Percentiles rank a stretch among this genome's conserved stretches.
phyloP scores from a whole-genome alignment of 345 rosid genomes.

The Salix caprea region DNA sequence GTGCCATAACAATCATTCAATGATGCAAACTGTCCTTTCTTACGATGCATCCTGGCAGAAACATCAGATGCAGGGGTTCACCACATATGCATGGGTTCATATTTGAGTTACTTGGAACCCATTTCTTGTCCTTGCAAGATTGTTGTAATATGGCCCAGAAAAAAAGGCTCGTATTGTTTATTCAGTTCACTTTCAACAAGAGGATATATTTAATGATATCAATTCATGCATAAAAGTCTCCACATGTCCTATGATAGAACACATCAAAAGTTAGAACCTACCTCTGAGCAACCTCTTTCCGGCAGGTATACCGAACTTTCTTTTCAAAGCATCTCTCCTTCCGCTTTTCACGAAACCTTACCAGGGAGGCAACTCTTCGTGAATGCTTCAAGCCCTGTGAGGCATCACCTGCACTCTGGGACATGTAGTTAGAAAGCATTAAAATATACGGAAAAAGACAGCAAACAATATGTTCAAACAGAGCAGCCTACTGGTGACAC shows the following conservation, averaged over 20 bases:
- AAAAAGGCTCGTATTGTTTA: not conserved
- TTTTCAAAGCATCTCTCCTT: slow-evolving; percentile 46
- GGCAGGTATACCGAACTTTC: slow-evolving; percentile 39
- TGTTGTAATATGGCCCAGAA: not conserved
- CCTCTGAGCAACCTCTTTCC: slow-evolving; percentile 49
- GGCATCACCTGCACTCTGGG: slow-evolving; percentile 28
- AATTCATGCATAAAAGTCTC: not conserved
- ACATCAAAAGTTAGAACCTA: not conserved
- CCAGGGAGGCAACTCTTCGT: slow-evolving; percentile 41
- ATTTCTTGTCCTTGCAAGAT: not conserved
- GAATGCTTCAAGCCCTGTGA: slow-evolving; percentile 40
- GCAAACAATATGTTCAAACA: not conserved
- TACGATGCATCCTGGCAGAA: slow-evolving; percentile 44
- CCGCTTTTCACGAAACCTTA: slow-evolving; percentile 41
- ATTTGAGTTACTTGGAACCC: not conserved
- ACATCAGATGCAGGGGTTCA: not conserved
- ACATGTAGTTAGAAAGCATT: slow-evolving; percentile 4
- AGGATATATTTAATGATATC: slow-evolving; percentile 5
- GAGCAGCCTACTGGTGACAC: not conserved
- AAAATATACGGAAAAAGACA: not conserved
- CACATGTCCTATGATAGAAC: slow-evolving; percentile 1
- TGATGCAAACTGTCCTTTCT: slow-evolving; percentile 46
- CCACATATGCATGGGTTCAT: not conserved
- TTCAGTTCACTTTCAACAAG: slow-evolving; percentile 27
- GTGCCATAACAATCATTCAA: slow-evolving; percentile 20